A percentile compares a stretch with the other conserved stretches of the same genome.
Conservation (phyloP, 2,329 filamentous ascomycete species). For the Raffaelea arxii region DNA sequence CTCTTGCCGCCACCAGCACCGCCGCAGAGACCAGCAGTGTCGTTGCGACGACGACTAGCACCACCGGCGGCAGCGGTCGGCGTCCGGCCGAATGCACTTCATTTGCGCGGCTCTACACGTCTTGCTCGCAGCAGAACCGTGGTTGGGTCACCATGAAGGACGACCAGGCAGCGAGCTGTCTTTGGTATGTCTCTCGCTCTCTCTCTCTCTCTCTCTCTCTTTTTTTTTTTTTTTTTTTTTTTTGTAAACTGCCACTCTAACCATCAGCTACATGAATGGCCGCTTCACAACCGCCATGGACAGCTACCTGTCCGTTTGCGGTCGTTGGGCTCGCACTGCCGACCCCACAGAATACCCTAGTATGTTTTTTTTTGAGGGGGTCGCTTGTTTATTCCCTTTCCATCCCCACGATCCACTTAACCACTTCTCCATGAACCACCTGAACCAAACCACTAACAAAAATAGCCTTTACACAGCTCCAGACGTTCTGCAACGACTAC, state of each 20-base stretch:
- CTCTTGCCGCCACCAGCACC: background rate
- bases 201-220: too few relatives aligned
- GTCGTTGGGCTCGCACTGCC: constrained; percentile 12
- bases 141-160: constrained; percentile 8
- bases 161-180: constrained; percentile 12
- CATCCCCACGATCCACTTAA: background rate
- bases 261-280: constrained; percentile 10
- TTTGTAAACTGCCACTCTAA: background rate
- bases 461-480: constrained; percentile 7
- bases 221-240: background rate
- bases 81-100: constrained; percentile 17
- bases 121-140: constrained; percentile 11
- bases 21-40: constrained; percentile 1
- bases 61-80: background rate
- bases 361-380: constrained; percentile 1
- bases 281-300: constrained; percentile 16
- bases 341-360: constrained; percentile 10
- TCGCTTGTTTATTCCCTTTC: background rate
- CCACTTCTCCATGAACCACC: background rate
- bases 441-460: background rate
- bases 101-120: constrained; percentile 11
- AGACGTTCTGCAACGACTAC: constrained; percentile 12
- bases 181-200: constrained; percentile 20
- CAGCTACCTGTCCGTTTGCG: constrained; percentile 15
- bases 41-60: background rate